phyloP scores from a whole-genome alignment of 2,329 filamentous ascomycete species.

The Knufia petricola region DNA sequence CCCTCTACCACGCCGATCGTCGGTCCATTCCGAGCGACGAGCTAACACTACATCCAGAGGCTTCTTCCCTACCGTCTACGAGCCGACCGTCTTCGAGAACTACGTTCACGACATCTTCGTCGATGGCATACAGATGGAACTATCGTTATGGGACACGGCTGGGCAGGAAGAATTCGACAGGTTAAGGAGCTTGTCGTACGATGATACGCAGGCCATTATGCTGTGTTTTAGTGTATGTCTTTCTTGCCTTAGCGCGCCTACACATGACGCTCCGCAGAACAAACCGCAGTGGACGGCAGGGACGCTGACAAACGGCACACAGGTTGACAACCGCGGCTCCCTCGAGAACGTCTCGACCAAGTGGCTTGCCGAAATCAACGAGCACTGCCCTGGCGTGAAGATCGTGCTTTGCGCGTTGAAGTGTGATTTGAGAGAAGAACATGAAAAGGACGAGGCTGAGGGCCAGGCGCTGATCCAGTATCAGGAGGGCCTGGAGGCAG shows the following conservation, averaged over 20 bases:
- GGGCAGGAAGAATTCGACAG: constrained; percentile 99
- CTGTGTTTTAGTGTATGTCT: constrained; percentile 85
- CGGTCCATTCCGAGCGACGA: constrained; percentile 44
- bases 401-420: constrained; percentile 92
- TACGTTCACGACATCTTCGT: constrained; percentile 99
- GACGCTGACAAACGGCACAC: too few relatives aligned
- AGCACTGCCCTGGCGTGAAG: constrained; percentile 93
- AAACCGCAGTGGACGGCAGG: too few relatives aligned
- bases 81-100: constrained; percentile 56
- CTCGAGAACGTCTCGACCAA: constrained; percentile 98
- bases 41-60: constrained; percentile 64
- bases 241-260: too few relatives aligned
- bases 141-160: constrained; percentile 96
- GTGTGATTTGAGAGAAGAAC: constrained; percentile 83
- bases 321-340: constrained; percentile 87
- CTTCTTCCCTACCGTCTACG: constrained; percentile 16
- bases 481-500: constrained; percentile 82
- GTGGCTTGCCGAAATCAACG: constrained; percentile 95
- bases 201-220: constrained; percentile 97
- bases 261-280: too few relatives aligned
- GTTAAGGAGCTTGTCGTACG: constrained; percentile 88
- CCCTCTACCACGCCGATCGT: too few relatives aligned
- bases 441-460: constrained; percentile 57
- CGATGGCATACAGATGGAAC: constrained; percentile 90
- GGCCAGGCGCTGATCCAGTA: constrained; percentile 58